Evolutionary conservation across 1,284 basidiomycete genomes (phyloP), one percentile per base, ranked within the genome.

Genomic region (Heterobasidion occidentale): DNA sequence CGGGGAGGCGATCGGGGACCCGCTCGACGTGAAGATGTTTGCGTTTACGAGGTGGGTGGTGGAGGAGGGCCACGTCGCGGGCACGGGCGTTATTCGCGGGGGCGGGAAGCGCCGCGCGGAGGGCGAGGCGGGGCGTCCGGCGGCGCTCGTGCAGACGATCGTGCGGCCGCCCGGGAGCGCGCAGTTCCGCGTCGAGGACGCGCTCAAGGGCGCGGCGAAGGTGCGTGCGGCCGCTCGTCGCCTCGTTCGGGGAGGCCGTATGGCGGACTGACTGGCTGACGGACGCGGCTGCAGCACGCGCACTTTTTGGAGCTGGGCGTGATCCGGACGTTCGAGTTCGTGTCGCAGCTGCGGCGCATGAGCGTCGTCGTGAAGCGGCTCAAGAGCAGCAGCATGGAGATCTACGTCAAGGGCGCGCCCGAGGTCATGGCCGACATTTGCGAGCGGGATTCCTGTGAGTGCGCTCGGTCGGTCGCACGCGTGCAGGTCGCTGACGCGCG

Each of bases 361-460:
- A 97, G 94, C 61, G 97, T 99, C 34, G 84, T 99, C 56, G 96
- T 98, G 65, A 99, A 98, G 71, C 81, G 92, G 53, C 81, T 99
- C 57, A 97, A 92, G 71, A 95, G 94, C 61, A 84, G 75, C 49
- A 93, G 90, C 67, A 98, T 99, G 92, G 96, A 99, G 68, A 81
- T 98, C 8, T 99, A 98, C 69, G 95, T 96, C 67, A 99, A 99
- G 70, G 97, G 97, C 20, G 97, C 97, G 1, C 97, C 97, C 0
- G 97, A 99, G 70, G 92, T 97, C 56, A 99, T 99, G 94, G 71
- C 76, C 2, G 95, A 97, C 50, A 98, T 99, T 58, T 98, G 95
- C 68, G 88, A 94, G 57, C 87, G 80, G 60, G 82, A 88, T 53
- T 91, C 93, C 14, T 88, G 94, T 95, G 65, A 65, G 92, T 77